phyloP scores from a whole-genome alignment of 2,329 filamentous ascomycete genomes.

The Alternaria sp. region DNA sequence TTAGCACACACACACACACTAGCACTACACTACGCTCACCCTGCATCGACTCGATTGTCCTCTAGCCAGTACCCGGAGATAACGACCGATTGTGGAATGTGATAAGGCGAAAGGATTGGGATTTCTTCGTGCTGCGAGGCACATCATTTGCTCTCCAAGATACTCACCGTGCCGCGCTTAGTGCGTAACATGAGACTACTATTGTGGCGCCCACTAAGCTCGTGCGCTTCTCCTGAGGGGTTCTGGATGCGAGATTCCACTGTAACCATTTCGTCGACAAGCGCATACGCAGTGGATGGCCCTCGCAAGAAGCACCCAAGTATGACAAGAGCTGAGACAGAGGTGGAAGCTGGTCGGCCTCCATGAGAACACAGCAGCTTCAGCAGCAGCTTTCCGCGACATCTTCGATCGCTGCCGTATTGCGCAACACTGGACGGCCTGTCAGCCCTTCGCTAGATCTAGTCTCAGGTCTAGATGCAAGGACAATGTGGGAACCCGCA shows the following conservation, averaged over 20 bases:
- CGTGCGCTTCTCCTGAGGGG: conserved; percentile 19
- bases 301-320: background rate
- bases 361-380: background rate
- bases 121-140: conserved; percentile 24
- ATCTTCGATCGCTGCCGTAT: conserved; percentile 11
- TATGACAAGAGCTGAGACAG: conserved; percentile 16
- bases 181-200: conserved; percentile 20
- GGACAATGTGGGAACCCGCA: conserved; percentile 39
- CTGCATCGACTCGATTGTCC: background rate
- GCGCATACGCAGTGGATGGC: background rate
- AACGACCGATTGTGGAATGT: conserved; percentile 18
- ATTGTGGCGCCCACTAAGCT: conserved; percentile 28
- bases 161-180: conserved; percentile 14
- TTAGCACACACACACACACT: background rate
- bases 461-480: conserved; percentile 33
- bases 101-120: conserved; percentile 7
- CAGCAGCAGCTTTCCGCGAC: conserved; percentile 3
- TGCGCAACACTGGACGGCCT: conserved; percentile 10
- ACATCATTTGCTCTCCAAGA: conserved; percentile 25
- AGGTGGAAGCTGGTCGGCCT: background rate
- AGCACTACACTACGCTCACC: conserved; percentile 2
- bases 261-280: conserved; percentile 6
- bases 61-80: conserved; percentile 12
- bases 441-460: conserved; percentile 19
- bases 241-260: conserved; percentile 30